Evolutionary conservation across 192 early-diverging fungal species (phyloP).

Genomic region (Chytriomyces confervae): DNA sequence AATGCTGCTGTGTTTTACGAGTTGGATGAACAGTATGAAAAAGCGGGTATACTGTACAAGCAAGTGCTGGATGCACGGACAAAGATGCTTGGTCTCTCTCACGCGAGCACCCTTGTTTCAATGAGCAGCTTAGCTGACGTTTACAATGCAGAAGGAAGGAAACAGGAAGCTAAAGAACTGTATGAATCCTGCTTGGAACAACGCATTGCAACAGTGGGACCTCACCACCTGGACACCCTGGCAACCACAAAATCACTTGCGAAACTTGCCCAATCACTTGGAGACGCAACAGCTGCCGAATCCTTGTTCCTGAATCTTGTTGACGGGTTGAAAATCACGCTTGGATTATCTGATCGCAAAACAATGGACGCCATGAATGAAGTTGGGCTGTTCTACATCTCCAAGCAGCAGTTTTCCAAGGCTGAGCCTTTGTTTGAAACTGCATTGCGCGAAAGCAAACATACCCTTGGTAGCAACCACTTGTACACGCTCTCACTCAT

Average conservation of each 20-base stretch:
- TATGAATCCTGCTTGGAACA: background rate
- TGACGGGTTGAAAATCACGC: background rate
- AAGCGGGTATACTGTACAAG: slow-evolving; percentile 25
- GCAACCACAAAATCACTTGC: background rate
- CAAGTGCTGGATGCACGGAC: slow-evolving; percentile 13
- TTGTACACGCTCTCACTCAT: background rate
- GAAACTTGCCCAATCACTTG: slow-evolving; percentile 15
- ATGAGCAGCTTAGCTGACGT: slow-evolving; percentile 21
- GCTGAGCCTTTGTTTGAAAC: slow-evolving; percentile 15
- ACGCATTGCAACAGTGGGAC: background rate
- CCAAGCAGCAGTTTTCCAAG: slow-evolving; percentile 15
- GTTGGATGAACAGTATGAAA: background rate
- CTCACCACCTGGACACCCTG: background rate
- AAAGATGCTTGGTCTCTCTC: slow-evolving; percentile 27
- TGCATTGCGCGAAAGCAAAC: background rate
- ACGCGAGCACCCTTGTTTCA: slow-evolving; percentile 32
- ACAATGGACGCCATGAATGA: slow-evolving; percentile 13
- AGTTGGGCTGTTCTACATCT: slow-evolving; percentile 20
- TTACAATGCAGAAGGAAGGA: background rate
- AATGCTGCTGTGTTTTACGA: background rate
- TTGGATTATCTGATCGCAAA: slow-evolving; percentile 26
- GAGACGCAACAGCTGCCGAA: slow-evolving; percentile 34
- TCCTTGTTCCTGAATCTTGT: slow-evolving; percentile 29
- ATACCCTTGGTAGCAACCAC: background rate
- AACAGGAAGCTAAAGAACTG: slow-evolving; percentile 20